Evolutionary conservation across 352 stramenopile genomes (phyloP).

Genomic region (Phytophthora melonis): DNA sequence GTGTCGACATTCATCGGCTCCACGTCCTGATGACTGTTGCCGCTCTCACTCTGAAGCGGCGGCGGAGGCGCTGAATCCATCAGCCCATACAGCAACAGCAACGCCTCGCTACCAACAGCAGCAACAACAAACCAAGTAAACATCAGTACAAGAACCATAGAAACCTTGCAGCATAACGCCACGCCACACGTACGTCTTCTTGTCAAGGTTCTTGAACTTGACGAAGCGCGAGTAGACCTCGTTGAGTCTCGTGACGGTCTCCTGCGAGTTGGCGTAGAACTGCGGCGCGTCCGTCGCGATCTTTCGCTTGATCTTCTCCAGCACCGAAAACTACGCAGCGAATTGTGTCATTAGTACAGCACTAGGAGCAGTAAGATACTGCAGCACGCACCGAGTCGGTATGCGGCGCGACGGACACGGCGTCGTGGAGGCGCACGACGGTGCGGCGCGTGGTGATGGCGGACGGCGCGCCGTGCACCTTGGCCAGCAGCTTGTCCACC

Average conservation of each 20-base stretch:
- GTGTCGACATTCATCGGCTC: constrained; percentile 21
- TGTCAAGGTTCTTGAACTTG: constrained; percentile 78
- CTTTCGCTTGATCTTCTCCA: constrained; percentile 86
- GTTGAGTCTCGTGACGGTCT: constrained; percentile 67
- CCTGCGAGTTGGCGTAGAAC: constrained; percentile 52
- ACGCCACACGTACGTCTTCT: constrained; percentile 66
- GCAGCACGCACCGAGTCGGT: constrained; percentile 51
- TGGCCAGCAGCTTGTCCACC: constrained; percentile 61
- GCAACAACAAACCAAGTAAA: constrained; percentile 5
- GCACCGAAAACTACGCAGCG: constrained; percentile 61
- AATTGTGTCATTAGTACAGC: background rate
- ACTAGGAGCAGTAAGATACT: background rate
- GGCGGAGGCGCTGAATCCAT: constrained; percentile 60
- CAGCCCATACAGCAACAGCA: constrained; percentile 71
- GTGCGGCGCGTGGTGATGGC: constrained; percentile 65
- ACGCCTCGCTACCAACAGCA: constrained; percentile 53
- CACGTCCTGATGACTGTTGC: constrained; percentile 13
- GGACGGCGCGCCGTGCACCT: constrained; percentile 64
- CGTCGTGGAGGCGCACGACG: constrained; percentile 65
- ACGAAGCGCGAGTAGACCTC: constrained; percentile 84
- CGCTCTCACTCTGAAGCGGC: constrained; percentile 15
- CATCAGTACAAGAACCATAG: background rate
- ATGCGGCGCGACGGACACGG: constrained; percentile 25
- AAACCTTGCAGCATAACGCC: background rate
- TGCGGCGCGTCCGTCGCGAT: constrained; percentile 52